Percentiles rank a stretch among this genome's conserved stretches.
Evolutionary conservation across 441 rosid species (phyloP).

Genomic region (Macaranga tanarius): DNA sequence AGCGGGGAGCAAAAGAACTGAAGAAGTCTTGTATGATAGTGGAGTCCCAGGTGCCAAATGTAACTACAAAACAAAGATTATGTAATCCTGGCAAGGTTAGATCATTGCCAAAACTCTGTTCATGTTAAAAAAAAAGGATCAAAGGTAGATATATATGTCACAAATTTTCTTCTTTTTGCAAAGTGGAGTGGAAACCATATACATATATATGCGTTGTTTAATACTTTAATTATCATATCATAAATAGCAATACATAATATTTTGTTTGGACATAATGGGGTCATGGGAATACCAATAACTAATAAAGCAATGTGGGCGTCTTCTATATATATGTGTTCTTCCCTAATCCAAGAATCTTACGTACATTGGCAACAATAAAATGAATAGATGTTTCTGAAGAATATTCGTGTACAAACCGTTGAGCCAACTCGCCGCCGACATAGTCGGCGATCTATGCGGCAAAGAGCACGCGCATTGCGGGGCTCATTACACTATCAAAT

Average conservation of each 20-base stretch:
- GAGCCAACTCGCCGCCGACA: constrained; percentile 17
- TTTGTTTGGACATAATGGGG: not conserved
- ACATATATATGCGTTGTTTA: too few relatives aligned
- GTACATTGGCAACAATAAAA: constrained; percentile 13
- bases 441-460: constrained; percentile 25
- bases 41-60: constrained; percentile 29
- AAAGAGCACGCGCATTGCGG: constrained; percentile 24
- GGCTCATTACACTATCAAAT: constrained; percentile 34
- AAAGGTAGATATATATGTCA: not conserved
- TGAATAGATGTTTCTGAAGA: constrained; percentile 36
- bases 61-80: constrained; percentile 20
- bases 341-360: not conserved
- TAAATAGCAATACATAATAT: too few relatives aligned
- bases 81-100: constrained; percentile 30
- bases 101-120: constrained; percentile 43
- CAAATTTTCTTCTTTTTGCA: not conserved
- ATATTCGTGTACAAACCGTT: constrained; percentile 13
- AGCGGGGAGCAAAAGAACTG: constrained; percentile 9
- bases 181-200: not conserved
- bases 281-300: constrained; percentile 18
- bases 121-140: constrained; percentile 8
- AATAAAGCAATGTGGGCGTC: constrained; percentile 14
- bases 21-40: constrained; percentile 26
- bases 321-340: not conserved
- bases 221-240: too few relatives aligned